Conservation (phyloP, 1,284 basidiomycete genomes). For the Boletellus sp. region DNA sequence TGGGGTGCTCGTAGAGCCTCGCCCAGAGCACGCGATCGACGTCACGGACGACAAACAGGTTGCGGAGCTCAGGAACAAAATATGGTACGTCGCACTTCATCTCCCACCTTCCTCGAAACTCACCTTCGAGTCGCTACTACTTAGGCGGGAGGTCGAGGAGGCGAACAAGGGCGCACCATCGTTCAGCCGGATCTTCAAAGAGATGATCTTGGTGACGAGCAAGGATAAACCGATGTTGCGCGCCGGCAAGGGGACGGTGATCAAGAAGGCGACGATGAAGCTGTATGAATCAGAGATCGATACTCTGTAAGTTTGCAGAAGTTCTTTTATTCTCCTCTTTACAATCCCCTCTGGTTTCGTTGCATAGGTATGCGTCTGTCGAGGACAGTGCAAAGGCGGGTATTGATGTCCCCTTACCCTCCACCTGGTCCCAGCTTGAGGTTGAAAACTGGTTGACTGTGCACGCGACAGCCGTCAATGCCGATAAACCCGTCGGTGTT, state of each 20-base stretch:
- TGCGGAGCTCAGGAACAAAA: conserved; percentile 21
- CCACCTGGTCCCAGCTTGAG: conserved; percentile 15
- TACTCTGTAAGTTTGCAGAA: conserved; percentile 13
- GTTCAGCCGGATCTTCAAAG: conserved; percentile 35
- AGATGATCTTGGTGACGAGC: conserved; percentile 29
- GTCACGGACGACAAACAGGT: conserved; percentile 16
- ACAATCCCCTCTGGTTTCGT: too few species aligned
- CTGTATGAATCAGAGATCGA: conserved; percentile 30
- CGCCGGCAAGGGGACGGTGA: conserved; percentile 29
- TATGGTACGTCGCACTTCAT: conserved; percentile 19
- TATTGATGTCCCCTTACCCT: conserved; percentile 15
- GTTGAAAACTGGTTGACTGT: conserved; percentile 26
- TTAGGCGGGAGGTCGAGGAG: conserved; percentile 29
- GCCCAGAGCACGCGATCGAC: conserved; percentile 20
- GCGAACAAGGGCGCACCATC: conserved; percentile 33
- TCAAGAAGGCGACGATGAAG: conserved; percentile 25
- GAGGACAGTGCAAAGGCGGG: conserved; percentile 15
- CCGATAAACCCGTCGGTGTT: conserved; percentile 6
- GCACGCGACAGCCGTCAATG: conserved; percentile 25
- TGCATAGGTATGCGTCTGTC: conserved; percentile 13
- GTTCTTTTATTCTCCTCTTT: neutral
- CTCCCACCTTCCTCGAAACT: neutral
- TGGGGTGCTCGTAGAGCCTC: conserved; percentile 28
- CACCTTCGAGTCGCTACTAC: neutral
- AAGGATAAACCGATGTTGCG: conserved; percentile 26